Base-by-base conservation (phyloP, 495 filamentous ascomycete species). In the Glarea lozoyensis region DNA sequence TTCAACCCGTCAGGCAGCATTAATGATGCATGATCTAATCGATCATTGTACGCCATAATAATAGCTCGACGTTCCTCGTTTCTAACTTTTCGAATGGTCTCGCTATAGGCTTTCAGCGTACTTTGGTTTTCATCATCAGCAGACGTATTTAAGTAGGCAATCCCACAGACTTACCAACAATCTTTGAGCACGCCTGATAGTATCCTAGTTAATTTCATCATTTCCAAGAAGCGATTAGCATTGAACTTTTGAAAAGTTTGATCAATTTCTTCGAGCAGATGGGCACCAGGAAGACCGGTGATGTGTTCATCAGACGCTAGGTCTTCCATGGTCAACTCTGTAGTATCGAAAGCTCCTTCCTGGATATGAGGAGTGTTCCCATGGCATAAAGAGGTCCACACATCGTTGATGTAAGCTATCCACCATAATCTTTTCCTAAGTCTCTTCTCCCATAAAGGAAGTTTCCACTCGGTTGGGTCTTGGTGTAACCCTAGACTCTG, bases 311-410 rank as follows among this genome's bases (percentile, higher is more conserved):
- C 49, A 25, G 27, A 42, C 9, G 23, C 20, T 1, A 50, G 24
- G 16, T 50, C 49, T 12, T 46, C 46, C 16, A 48, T 21, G 6
- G 44, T 37, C 1, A 49, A 27, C 22, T 38, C 40, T 1, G 31
- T 10, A 2, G 32, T 42, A 25, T 40, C 35, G 19, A 53, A 53
- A 1, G 53, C 53, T 2, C 25, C 40, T 21, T 31, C 39, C 15
- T 33, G 27, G 20, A 57, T 54, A 37, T 51, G 48, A 6, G 54
- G 43, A 10, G 51, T 40, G 19, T 52, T 50, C 4, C 54, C 54
- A 52, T 54, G 54, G 30, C 44, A 48, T 3, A 57, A 20, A 2
- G 48, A 42, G 17, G 48, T 43, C 54, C 54, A 57, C n/a, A 40
- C 44, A 37, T 57, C 54, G 7, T 34, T 44, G 13, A 43, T 25